Evolutionary conservation across 2,329 filamentous ascomycete genomes (phyloP), one percentile per base, ranked within the genome.

Genomic region (Didymella pomorum): DNA sequence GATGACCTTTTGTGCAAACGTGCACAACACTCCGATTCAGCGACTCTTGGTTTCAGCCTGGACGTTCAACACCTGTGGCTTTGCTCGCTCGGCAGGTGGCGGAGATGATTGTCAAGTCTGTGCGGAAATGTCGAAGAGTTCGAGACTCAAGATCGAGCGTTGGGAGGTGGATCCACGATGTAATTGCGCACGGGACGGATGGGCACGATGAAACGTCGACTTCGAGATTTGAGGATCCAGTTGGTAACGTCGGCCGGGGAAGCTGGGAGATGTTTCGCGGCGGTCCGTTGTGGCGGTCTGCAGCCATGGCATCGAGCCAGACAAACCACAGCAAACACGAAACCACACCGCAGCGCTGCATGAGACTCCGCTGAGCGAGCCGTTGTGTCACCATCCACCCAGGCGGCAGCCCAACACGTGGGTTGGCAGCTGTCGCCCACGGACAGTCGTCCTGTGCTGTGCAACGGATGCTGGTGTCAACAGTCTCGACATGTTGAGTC

Each of bases 161-260:
- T 46, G 35, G 16, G 16, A 45, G 58, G 65, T 58, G 57, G 59
- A 57, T 35, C 53, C 44, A 39, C 49, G 53, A 50, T 52, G 26
- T 43, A 37, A 59, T 63, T 44, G 41, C 52, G 43, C 51, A 45
- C 57, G 59, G 60, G 59, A 66, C 61, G 51, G 53, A 45, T 46
- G 60, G 66, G 61, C 60, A 64, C 60, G 39, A 54, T 58, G 63
- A 59, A 60, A 62, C 56, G 61, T 58, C 52, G 54, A 60, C 39
- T 49, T 35, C 26, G 33, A 50, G 33, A 3, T 46, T 25, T 51
- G 57, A 48, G 62, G 61, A 62, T 66, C 62, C 43, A 53, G 61
- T 49, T 58, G 55, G 47, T 48, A 58, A 59, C 58, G 61, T 53
- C 39, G 33, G 47, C 62, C 56, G 54, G 61, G 55, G 51, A 56